phyloP scores from a whole-genome alignment of 2,329 filamentous ascomycete genomes.

The Fusarium pininemorale region DNA sequence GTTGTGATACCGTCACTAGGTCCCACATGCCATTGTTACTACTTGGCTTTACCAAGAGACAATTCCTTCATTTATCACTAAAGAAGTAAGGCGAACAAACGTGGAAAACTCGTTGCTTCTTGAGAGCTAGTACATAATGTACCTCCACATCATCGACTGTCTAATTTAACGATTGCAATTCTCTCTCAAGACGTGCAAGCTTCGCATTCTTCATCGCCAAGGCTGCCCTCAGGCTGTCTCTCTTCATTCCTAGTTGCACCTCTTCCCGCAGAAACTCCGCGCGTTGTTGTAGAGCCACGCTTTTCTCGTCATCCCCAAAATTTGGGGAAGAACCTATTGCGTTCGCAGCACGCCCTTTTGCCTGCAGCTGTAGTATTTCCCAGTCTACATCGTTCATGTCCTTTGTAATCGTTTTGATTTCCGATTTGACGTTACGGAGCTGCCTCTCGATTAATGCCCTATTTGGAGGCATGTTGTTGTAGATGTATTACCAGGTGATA shows the following conservation, averaged over 20 bases:
- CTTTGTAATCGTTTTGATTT: background rate
- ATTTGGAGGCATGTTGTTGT: background rate
- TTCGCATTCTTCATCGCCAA: too few relatives aligned
- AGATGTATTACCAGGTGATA: background rate
- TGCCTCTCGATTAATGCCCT: rapidly evolving
- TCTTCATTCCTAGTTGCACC: background rate
- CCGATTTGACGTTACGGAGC: rapidly evolving
- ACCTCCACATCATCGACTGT: rapidly evolving
- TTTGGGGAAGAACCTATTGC: background rate
- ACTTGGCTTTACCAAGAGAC: background rate
- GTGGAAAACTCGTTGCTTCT: background rate
- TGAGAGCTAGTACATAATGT: rapidly evolving
- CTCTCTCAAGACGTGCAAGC: background rate
- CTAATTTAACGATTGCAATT: background rate
- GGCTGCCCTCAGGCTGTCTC: too few relatives aligned
- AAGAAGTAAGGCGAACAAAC: rapidly evolving
- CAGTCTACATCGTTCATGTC: background rate
- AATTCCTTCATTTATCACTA: rapidly evolving
- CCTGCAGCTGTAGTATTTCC: background rate
- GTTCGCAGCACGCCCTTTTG: background rate
- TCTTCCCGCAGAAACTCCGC: background rate
- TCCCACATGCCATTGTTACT: background rate
- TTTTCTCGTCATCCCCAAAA: rapidly evolving
- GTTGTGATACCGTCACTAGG: background rate
- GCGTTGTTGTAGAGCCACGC: background rate